A percentile compares a stretch with the other conserved stretches of the same genome.
These are phyloP conservation scores for Myxozyma mucilagina DNA, from an alignment of 805 yeast species.

Conservation along the genomic window DNA sequence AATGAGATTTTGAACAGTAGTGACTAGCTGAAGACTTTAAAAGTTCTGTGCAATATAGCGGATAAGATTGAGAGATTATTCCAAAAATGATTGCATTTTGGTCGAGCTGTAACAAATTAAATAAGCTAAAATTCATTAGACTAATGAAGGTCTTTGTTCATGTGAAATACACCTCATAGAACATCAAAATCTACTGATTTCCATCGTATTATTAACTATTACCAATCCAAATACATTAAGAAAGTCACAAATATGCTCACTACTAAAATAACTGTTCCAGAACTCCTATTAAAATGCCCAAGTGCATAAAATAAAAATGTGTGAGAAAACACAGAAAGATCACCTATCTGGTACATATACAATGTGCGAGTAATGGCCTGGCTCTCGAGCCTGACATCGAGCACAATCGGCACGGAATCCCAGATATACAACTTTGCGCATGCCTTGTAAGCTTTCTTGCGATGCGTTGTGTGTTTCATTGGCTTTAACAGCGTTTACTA, in stretches of 20 bases:
- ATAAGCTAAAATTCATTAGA: no score
- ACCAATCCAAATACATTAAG: not conserved
- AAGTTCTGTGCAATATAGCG: no score
- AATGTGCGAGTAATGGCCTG: conserved; percentile 30
- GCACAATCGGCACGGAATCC: conserved; percentile 29
- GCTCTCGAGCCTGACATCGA: conserved; percentile 18
- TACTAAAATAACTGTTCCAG: not conserved
- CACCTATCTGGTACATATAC: conserved; percentile 1
- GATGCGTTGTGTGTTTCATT: not conserved
- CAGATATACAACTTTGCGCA: conserved; percentile 14
- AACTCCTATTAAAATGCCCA: not conserved
- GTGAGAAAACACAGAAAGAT: not conserved
- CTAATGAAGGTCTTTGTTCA: no score
- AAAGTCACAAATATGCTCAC: not conserved
- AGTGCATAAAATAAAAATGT: not conserved
- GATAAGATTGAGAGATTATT: no score
- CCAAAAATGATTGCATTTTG: no score
- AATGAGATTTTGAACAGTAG: no score
- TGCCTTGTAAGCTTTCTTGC: not conserved
- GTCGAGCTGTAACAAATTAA: no score
- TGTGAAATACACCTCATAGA: no score
- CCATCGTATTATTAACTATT: no score
- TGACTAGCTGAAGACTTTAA: no score
- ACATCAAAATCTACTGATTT: no score
- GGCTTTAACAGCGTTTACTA: no score